phyloP scores from a whole-genome alignment of 2,329 filamentous ascomycete species.

The Penicillium capsulatum region DNA sequence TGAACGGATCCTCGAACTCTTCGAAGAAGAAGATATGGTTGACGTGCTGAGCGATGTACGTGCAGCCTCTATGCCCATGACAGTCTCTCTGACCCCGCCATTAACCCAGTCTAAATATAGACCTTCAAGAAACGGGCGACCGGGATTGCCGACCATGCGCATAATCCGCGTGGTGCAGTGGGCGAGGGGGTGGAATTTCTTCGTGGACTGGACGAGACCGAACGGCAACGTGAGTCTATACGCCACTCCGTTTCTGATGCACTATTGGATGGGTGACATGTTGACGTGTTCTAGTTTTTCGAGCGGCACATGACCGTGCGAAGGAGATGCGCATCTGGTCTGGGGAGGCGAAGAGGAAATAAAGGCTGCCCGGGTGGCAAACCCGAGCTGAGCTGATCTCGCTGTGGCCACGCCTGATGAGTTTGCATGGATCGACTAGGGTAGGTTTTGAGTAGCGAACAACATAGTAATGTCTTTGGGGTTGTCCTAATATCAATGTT shows the following conservation, averaged over 20 bases:
- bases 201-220: conserved; percentile 82
- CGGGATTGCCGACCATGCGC: conserved; percentile 82
- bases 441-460: no score
- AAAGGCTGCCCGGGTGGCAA: conserved; percentile 8
- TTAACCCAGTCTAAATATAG: conserved; percentile 31
- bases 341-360: conserved; percentile 54
- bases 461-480: no score
- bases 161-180: conserved; percentile 71
- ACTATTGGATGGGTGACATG: background rate
- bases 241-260: background rate
- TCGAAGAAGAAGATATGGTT: conserved; percentile 79
- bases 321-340: conserved; percentile 68
- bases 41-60: conserved; percentile 60
- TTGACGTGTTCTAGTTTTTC: conserved; percentile 54
- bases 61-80: no score
- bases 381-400: conserved; percentile 27
- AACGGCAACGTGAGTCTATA: conserved; percentile 57
- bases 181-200: conserved; percentile 74
- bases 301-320: conserved; percentile 67
- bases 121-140: conserved; percentile 77
- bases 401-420: conserved; percentile 6
- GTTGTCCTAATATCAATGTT: no score
- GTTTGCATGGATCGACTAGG: no score
- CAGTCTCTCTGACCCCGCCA: background rate
- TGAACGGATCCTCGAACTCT: conserved; percentile 80